Evolutionary conservation across 2,329 filamentous ascomycete species (phyloP).

Genomic region (Juglanconis juglandina): DNA sequence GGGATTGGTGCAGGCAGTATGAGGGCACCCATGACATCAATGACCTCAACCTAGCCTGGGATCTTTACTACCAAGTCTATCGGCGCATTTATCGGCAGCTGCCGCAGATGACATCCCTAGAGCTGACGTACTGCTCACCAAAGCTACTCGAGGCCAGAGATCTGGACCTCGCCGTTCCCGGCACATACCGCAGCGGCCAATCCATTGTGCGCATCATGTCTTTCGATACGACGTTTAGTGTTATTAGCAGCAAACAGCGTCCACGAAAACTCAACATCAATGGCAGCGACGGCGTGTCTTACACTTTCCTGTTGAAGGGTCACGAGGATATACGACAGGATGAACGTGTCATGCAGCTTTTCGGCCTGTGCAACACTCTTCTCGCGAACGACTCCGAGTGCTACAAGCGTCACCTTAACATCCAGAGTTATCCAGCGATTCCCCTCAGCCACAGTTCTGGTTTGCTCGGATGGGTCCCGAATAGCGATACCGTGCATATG

Average conservation of each 20-base stretch:
- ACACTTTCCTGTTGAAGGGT: conserved; percentile 93
- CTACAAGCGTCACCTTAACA: conserved; percentile 94
- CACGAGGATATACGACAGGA: conserved; percentile 99
- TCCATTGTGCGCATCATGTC: conserved; percentile 81
- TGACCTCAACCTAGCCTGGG: conserved; percentile 97
- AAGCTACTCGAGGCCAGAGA: conserved; percentile 82
- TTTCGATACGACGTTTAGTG: conserved; percentile 84
- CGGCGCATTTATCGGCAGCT: conserved; percentile 90
- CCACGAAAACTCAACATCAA: conserved; percentile 84
- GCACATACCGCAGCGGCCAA: conserved; percentile 78
- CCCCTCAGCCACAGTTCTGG: conserved; percentile 95
- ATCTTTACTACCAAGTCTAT: conserved; percentile 98
- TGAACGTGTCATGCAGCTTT: conserved; percentile 98
- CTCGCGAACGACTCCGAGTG: conserved; percentile 91
- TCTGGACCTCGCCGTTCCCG: conserved; percentile 90
- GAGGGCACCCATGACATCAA: conserved; percentile 83
- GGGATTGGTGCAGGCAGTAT: conserved; percentile 94
- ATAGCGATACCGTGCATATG: conserved; percentile 95
- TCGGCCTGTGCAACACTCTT: conserved; percentile 94
- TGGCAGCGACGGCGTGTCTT: conserved; percentile 83
- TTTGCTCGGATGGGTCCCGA: conserved; percentile 92
- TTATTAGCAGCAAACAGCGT: conserved; percentile 96
- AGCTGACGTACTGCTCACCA: conserved; percentile 94
- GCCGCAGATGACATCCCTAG: conserved; percentile 85
- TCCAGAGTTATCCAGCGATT: conserved; percentile 94